A percentile compares a stretch with the other conserved stretches of the same genome.
Conservation (phyloP, 2,329 filamentous ascomycete species). For the Calonectria pteridis region DNA sequence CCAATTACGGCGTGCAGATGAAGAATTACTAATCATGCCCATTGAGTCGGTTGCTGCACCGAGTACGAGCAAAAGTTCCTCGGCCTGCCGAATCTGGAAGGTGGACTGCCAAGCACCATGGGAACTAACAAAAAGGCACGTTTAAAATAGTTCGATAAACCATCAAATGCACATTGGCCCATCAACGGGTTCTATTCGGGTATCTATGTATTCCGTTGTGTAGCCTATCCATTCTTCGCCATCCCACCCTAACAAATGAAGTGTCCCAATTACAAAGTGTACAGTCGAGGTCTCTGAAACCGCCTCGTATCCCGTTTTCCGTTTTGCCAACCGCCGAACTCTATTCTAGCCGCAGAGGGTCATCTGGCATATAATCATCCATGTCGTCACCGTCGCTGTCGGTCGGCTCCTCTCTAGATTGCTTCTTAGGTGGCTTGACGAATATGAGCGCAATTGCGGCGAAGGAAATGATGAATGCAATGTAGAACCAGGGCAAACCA, state of each 20-base stretch:
- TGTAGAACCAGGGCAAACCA: slow-evolving; percentile 57
- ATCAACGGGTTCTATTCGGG: slow-evolving; percentile 19
- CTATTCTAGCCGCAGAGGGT: slow-evolving; percentile 41
- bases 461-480: slow-evolving; percentile 46
- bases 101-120: slow-evolving; percentile 24
- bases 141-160: background rate
- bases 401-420: slow-evolving; percentile 20
- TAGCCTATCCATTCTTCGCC: background rate
- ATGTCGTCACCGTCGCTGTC: slow-evolving; percentile 34
- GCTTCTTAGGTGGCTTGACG: slow-evolving; percentile 49
- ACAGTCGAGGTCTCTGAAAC: too few relatives aligned
- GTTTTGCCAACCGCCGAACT: background rate
- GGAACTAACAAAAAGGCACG: background rate
- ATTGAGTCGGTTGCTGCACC: slow-evolving; percentile 7
- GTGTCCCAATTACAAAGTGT: background rate
- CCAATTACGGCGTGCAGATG: background rate
- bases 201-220: slow-evolving; percentile 21
- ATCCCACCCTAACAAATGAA: background rate
- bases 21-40: background rate
- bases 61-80: slow-evolving; percentile 38
- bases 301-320: background rate
- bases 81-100: slow-evolving; percentile 35
- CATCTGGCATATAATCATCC: slow-evolving; percentile 40
- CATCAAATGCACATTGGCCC: background rate
- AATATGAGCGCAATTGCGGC: slow-evolving; percentile 48